These are phyloP conservation scores for Cicer arietinum DNA, from an alignment of 306 rosid genomes.

Conservation along the genomic window DNA sequence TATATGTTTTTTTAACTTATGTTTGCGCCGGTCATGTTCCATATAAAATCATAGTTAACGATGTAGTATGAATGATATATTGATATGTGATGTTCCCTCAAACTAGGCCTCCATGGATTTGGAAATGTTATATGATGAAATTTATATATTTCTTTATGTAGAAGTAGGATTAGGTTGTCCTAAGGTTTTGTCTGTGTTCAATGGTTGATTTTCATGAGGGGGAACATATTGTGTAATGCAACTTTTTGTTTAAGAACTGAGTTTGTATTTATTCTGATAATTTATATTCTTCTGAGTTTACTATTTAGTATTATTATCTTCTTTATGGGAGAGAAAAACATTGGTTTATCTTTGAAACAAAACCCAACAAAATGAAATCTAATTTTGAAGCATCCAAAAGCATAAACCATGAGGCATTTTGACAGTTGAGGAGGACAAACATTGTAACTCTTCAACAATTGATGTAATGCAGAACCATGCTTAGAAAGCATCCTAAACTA, in stretches of 20 bases:
- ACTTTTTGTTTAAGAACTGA: constrained; percentile 21
- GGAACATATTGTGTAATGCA: not conserved
- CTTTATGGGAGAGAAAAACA: not conserved
- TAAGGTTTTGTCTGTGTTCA: constrained; percentile 29
- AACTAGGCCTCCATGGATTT: constrained; percentile 27
- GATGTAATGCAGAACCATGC: no score
- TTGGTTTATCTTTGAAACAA: not conserved
- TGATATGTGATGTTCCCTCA: constrained; percentile 32
- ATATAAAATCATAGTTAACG: constrained; percentile 52
- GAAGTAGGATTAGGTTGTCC: constrained; percentile 40
- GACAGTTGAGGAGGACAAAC: no score
- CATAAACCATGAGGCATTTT: no score
- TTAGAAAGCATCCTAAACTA: no score
- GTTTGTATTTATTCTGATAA: not conserved
- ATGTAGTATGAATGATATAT: constrained; percentile 47
- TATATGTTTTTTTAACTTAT: constrained; percentile 78
- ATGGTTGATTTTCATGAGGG: constrained; percentile 20
- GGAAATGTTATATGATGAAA: constrained; percentile 6
- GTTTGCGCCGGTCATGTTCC: constrained; percentile 56
- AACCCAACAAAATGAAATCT: not conserved
- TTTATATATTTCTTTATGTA: constrained; percentile 20
- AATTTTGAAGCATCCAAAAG: no score
- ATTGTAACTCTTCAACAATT: no score
- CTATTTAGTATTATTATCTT: not conserved
- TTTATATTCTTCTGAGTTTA: not conserved